A percentile compares a stretch with the other conserved stretches of the same genome.
Conservation (phyloP, 1,139 yeast genomes). For the Geotrichum aggregatum region DNA sequence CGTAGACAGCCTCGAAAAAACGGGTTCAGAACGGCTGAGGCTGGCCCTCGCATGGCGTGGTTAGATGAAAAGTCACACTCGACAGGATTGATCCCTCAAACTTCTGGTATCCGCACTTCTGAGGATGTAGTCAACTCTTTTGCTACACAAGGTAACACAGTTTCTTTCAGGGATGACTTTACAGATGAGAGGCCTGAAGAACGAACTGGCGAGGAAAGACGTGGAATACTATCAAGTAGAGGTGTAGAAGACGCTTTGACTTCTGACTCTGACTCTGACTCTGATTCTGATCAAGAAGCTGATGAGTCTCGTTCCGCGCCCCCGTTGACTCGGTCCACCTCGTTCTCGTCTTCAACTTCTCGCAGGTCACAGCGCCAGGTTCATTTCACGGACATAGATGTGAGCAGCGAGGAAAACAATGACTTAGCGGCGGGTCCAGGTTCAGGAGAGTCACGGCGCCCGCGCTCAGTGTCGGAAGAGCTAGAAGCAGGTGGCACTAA, state of each 20-base stretch:
- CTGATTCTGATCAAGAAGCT: neutral
- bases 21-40: neutral
- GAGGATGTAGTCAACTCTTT: neutral
- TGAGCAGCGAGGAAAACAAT: neutral
- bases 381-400: slow-evolving; percentile 13
- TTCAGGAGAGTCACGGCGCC: too few relatives aligned
- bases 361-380: slow-evolving; percentile 15
- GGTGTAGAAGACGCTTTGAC: neutral
- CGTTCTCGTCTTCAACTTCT: slow-evolving; percentile 10
- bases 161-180: neutral
- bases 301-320: neutral
- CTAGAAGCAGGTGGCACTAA: too few relatives aligned
- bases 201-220: neutral
- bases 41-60: slow-evolving; percentile 13
- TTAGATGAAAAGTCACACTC: slow-evolving; percentile 2
- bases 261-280: neutral
- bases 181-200: neutral
- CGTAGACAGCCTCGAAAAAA: neutral
- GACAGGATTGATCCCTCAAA: slow-evolving; percentile 2
- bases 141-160: neutral
- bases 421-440: too few relatives aligned
- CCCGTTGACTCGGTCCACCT: slow-evolving; percentile 5
- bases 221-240: neutral
- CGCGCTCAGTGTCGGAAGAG: too few relatives aligned
- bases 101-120: neutral